A percentile compares a stretch with the other conserved stretches of the same genome.
These are phyloP conservation scores for Amyloporia xantha DNA, from an alignment of 768 basidiomycete genomes.

Conservation along the genomic window DNA sequence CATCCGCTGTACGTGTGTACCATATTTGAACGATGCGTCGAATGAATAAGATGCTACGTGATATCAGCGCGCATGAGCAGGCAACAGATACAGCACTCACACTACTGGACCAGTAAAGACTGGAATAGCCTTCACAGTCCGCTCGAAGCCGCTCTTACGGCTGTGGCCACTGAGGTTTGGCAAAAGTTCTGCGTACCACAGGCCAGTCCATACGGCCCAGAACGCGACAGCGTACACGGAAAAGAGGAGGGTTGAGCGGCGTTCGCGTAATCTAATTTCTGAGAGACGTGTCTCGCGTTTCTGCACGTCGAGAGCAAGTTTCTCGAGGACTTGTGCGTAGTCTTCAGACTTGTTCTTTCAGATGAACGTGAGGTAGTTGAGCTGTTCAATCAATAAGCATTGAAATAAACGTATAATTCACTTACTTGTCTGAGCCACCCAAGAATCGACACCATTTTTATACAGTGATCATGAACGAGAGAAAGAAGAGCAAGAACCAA, in stretches of 20 bases:
- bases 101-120: constrained; percentile 71
- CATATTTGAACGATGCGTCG: constrained; percentile 78
- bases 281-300: constrained; percentile 68
- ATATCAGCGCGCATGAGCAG: background rate
- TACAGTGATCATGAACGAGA: background rate
- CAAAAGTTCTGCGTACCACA: constrained; percentile 65
- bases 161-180: constrained; percentile 32
- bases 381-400: background rate
- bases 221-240: constrained; percentile 71
- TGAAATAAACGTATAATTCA: no score
- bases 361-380: background rate
- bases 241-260: constrained; percentile 66
- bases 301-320: constrained; percentile 61
- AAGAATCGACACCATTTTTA: background rate
- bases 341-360: constrained; percentile 55
- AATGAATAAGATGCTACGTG: constrained; percentile 63
- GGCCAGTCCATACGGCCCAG: constrained; percentile 65
- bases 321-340: constrained; percentile 67
- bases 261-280: constrained; percentile 81
- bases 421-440: constrained; percentile 1
- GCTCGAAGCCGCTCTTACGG: constrained; percentile 29
- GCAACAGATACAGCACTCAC: constrained; percentile 39
- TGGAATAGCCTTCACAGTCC: constrained; percentile 43
- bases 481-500: background rate
- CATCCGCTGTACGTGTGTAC: constrained; percentile 74